Evolutionary conservation across 2,329 filamentous ascomycete species (phyloP), one percentile per base, ranked within the genome.

Genomic region (Aureobasidium sp.): DNA sequence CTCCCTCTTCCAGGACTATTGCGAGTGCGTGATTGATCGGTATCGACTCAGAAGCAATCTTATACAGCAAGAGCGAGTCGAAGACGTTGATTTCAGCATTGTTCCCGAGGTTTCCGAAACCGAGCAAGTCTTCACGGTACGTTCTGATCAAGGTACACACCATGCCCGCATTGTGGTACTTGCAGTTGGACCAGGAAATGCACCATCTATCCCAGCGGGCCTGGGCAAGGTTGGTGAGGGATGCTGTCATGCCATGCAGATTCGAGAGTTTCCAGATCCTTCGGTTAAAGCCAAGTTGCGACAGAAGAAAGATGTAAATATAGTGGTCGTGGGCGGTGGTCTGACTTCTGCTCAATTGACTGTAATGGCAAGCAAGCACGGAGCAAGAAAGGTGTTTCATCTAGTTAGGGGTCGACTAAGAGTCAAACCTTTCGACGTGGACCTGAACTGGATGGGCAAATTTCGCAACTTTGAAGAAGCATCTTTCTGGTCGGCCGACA

Each of bases 371-470:
- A 75, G 91, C 62, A 80, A 82, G 9, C 79, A 79, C 27, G 87
- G 88, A 0, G 85, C 90, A 0, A 80, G 77, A 0, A 87, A 85
- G 65, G 85, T 92, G 0, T 89, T 82, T 78, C 82, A 89, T 57
- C 70, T 93, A 29, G 86, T 91, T 82, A 81, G 90, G 36, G 78
- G 80, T 56, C 76, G 66, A 70, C 76, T 76, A 65, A 82, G 82
- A 67, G 80, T 90, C 55, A 93, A 93, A 73, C 86, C 87, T 63
- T 93, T 93, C 66, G 90, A 93, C 67, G 81, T 93, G 27, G 84
- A 86, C 62, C 79, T 93, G 1, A 81, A 83, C 52, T 94, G 90
- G 90, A 88, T 93, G 73, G 88, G 87, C 11, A 93, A 93, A 71
- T 93, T 89, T 72, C 85, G 87, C 62, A 93, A 93, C 70, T 82